Base-by-base conservation (phyloP, 257 asterid species). In the Anisodus tanguticus region DNA sequence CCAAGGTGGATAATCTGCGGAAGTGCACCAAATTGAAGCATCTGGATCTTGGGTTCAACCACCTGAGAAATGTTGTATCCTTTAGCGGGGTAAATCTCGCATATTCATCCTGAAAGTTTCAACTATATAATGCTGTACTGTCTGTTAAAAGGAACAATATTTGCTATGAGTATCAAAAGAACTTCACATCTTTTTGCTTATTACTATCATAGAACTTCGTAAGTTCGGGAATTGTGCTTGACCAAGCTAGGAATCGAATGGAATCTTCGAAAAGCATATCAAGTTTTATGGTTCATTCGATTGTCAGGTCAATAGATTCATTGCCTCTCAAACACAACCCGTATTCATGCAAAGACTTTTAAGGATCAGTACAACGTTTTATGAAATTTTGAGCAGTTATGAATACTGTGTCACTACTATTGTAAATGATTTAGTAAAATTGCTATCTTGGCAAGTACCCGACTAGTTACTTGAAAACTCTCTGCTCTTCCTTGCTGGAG, bases 11-110 rank as follows among this genome's bases (percentile, higher is more conserved):
- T 92, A 95, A 95, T 90, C 95, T 97, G 84, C 90, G 90, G 86
- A 95, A 90, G 84, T 97, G 98, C 91, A 86, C 91, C 82, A 95
- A 90, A 84, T 87, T 97, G 91, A 95, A 92, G 90, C 94, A 92
- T 82, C 90, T 97, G 80, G 99, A 97, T 88, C 93, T 97, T 82
- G 98, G 99, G 67, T 97, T 92, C 87, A 95, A 93, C 91, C 93
- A 92, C 90, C 92, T 97, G 85, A 92, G 98, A 90, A 93, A 90
- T 84, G 89, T 97, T 85, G 87, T 92, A 53, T 93, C 95, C 66
- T 93, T 93, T 82, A 77, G 87, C 80, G 95, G 94, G 99, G 99
- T 95, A 93, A 88, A 74, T 84, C 80, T 80, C 69, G 81, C 16
- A 10, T 22, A 19, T 70, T 41, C 6, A 41, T 8, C 41, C 41